phyloP scores from a whole-genome alignment of 2,329 filamentous ascomycete genomes.

The Akanthomyces dipterigenus region DNA sequence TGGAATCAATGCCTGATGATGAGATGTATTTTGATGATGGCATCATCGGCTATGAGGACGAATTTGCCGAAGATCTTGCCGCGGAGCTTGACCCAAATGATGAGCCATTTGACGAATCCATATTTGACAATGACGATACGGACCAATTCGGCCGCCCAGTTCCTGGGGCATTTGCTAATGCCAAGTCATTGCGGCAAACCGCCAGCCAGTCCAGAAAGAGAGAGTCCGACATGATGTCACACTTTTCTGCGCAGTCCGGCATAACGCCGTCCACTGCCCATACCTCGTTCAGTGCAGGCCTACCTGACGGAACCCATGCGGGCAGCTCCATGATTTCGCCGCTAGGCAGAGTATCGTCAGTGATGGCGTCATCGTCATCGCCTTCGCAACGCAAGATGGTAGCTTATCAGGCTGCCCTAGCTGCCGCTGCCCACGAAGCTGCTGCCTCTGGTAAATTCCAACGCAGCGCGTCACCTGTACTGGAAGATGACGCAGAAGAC shows the following conservation, averaged over 20 bases:
- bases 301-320: constrained; percentile 13
- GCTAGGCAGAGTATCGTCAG: not conserved
- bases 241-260: constrained; percentile 37
- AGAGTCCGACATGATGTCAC: constrained; percentile 41
- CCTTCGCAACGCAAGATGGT: constrained; percentile 31
- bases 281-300: constrained; percentile 39
- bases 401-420: constrained; percentile 77
- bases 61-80: constrained; percentile 41
- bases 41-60: constrained; percentile 40
- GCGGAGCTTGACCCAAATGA: constrained; percentile 39
- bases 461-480: constrained; percentile 44
- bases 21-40: constrained; percentile 68
- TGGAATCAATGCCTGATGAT: constrained; percentile 27
- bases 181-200: constrained; percentile 39
- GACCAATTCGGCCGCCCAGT: constrained; percentile 55
- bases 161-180: constrained; percentile 50
- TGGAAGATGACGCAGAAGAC: constrained; percentile 20
- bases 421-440: constrained; percentile 71
- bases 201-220: constrained; percentile 29
- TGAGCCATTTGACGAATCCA: constrained; percentile 61
- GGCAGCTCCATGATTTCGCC: constrained; percentile 10
- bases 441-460: constrained; percentile 69
- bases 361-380: not conserved
- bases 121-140: constrained; percentile 64
- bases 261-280: constrained; percentile 43